Conservation (phyloP, 1,139 yeast genomes). For the Yamadazyma jaroonii region DNA sequence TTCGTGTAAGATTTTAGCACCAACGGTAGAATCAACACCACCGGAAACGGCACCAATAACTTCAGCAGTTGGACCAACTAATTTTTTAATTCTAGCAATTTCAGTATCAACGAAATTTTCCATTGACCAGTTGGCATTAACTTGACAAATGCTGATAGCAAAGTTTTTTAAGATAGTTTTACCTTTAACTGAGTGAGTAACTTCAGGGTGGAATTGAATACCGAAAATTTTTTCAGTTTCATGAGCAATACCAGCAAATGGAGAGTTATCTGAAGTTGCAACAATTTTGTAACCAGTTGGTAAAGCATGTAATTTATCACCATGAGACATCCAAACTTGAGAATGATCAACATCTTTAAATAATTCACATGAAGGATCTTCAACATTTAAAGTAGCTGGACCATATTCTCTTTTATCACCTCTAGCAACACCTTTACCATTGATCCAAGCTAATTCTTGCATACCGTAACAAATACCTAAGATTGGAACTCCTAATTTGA, state of each 20-base stretch:
- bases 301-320: slow-evolving; percentile 88
- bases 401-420: slow-evolving; percentile 99
- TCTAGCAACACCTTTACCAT: slow-evolving; percentile 92
- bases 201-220: slow-evolving; percentile 99
- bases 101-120: slow-evolving; percentile 96
- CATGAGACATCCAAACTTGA: slow-evolving; percentile 99
- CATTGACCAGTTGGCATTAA: slow-evolving; percentile 94
- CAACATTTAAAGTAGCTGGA: slow-evolving; percentile 83
- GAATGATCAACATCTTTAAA: slow-evolving; percentile 90
- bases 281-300: slow-evolving; percentile 89
- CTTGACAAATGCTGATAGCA: slow-evolving; percentile 87
- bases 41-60: slow-evolving; percentile 99
- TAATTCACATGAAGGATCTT: slow-evolving; percentile 64
- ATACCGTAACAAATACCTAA: slow-evolving; percentile 98
- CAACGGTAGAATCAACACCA: slow-evolving; percentile 99
- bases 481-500: slow-evolving; percentile 88
- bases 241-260: slow-evolving; percentile 90
- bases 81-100: slow-evolving; percentile 81
- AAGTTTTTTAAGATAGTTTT: slow-evolving; percentile 83
- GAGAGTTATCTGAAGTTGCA: slow-evolving; percentile 92
- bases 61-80: slow-evolving; percentile 97
- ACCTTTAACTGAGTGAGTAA: slow-evolving; percentile 93
- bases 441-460: slow-evolving; percentile 99
- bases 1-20: slow-evolving; percentile 96
- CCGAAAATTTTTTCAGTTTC: slow-evolving; percentile 76